These are phyloP conservation scores for Solanum sitiens DNA, from an alignment of 257 asterid genomes.

Conservation along the genomic window DNA sequence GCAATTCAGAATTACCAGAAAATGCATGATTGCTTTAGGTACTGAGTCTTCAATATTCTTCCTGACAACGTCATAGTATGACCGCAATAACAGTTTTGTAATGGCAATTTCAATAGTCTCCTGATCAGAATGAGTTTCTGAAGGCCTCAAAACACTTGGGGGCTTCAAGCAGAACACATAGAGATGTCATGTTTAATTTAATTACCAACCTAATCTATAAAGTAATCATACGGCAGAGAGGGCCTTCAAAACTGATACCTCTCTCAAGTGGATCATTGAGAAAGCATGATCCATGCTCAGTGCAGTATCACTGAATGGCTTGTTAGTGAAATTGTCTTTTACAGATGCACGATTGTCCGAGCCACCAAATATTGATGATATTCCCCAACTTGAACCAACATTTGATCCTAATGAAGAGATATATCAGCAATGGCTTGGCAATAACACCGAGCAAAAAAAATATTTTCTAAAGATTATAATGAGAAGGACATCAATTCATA, in stretches of 20 bases:
- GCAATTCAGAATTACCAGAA: constrained; percentile 47
- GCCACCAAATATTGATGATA: constrained; percentile 88
- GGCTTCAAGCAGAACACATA: constrained; percentile 35
- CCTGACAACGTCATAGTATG: constrained; percentile 83
- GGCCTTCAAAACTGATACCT: constrained; percentile 29
- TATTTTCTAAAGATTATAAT: background rate
- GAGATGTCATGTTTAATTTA: background rate
- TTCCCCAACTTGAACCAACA: constrained; percentile 77
- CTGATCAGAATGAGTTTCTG: constrained; percentile 66
- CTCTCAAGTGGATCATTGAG: constrained; percentile 73
- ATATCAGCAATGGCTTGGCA: background rate
- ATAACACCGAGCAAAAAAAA: background rate
- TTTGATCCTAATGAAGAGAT: constrained; percentile 30
- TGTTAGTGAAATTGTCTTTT: constrained; percentile 48
- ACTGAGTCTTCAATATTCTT: constrained; percentile 67
- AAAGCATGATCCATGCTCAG: constrained; percentile 41
- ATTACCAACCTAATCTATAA: background rate
- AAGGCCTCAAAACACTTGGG: constrained; percentile 68
- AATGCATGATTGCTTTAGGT: constrained; percentile 94
- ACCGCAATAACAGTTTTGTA: constrained; percentile 56
- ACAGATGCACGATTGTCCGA: constrained; percentile 39
- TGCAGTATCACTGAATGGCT: constrained; percentile 40
- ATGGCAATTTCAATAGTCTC: constrained; percentile 56
- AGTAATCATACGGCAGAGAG: background rate
- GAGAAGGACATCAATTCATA: background rate